Evolutionary conservation across 805 yeast genomes (phyloP).

Genomic region (Starmerella stigmatis): DNA sequence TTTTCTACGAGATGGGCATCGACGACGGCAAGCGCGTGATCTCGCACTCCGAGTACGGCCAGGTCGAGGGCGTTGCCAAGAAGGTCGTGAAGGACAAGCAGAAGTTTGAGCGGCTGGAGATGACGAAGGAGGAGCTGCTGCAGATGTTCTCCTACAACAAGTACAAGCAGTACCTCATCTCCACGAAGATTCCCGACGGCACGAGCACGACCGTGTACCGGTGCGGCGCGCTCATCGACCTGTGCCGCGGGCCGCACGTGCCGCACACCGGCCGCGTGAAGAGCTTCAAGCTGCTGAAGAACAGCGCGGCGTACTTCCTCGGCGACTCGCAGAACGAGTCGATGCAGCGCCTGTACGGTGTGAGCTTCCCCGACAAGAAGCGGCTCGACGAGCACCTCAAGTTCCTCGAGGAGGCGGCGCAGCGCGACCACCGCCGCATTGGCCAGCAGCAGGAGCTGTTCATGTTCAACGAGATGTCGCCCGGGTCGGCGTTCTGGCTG

Average conservation of each 20-base stretch:
- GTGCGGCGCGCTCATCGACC: conserved; percentile 93
- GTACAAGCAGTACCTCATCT: conserved; percentile 80
- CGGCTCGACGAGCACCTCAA: conserved; percentile 88
- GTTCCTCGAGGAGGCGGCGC: conserved; percentile 90
- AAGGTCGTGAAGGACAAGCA: conserved; percentile 90
- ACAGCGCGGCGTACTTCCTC: conserved; percentile 89
- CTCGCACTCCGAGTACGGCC: conserved; percentile 70
- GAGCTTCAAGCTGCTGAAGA: conserved; percentile 85
- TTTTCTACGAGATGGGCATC: conserved; percentile 91
- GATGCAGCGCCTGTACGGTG: conserved; percentile 93
- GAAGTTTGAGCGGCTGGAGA: conserved; percentile 82
- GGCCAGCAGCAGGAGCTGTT: conserved; percentile 95
- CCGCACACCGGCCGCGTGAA: conserved; percentile 96
- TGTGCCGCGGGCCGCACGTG: conserved; percentile 95
- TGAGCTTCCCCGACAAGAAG: conserved; percentile 97
- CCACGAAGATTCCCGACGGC: conserved; percentile 87
- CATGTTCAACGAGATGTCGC: conserved; percentile 91
- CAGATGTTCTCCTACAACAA: conserved; percentile 93
- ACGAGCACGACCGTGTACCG: conserved; percentile 93
- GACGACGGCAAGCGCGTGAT: conserved; percentile 66
- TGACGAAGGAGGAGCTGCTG: conserved; percentile 83
- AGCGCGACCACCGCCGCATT: conserved; percentile 83
- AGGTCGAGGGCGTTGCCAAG: conserved; percentile 76
- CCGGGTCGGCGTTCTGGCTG: conserved; percentile 97
- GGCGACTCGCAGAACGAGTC: conserved; percentile 92